phyloP scores from a whole-genome alignment of 495 filamentous ascomycete genomes.

The Lindgomyces ingoldianus region DNA sequence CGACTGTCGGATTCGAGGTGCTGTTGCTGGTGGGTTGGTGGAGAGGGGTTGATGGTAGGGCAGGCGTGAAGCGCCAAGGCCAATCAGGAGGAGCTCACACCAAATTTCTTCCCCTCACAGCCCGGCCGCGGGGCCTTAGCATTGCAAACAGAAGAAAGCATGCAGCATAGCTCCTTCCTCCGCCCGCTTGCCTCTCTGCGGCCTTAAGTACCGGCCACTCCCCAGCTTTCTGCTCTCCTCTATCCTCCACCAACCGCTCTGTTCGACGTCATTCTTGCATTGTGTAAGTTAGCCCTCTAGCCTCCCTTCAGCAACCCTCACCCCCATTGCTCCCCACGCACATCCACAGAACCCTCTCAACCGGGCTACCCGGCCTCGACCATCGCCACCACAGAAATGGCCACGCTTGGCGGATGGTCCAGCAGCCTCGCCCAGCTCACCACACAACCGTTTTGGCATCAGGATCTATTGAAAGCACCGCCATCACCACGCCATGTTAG shows the following conservation, averaged over 20 bases:
- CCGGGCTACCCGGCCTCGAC: background rate
- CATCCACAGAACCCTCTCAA: background rate
- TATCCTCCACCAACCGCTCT: background rate
- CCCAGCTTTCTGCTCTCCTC: background rate
- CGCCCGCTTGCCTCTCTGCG: too few species aligned
- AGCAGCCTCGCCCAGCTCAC: too few species aligned
- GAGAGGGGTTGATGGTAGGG: background rate
- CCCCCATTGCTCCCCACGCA: slow-evolving; percentile 5
- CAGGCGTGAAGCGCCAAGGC: background rate
- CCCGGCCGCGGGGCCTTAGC: background rate
- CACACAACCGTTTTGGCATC: too few species aligned
- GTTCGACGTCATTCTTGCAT: background rate
- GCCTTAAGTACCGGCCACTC: background rate
- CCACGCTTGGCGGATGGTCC: too few species aligned
- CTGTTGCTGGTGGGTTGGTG: background rate
- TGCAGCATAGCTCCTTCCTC: background rate
- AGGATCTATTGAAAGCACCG: too few species aligned
- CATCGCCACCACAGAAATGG: too few species aligned
- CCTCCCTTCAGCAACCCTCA: background rate
- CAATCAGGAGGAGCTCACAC: background rate
- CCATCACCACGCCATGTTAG: too few species aligned
- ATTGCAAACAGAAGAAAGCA: background rate
- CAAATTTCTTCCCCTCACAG: background rate
- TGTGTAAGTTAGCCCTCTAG: background rate
- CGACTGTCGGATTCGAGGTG: background rate